Percentiles rank a stretch among this genome's conserved stretches.
These are phyloP conservation scores for Endotrypanum monterogeii DNA, from an alignment of 208 protist species.

Conservation along the genomic window DNA sequence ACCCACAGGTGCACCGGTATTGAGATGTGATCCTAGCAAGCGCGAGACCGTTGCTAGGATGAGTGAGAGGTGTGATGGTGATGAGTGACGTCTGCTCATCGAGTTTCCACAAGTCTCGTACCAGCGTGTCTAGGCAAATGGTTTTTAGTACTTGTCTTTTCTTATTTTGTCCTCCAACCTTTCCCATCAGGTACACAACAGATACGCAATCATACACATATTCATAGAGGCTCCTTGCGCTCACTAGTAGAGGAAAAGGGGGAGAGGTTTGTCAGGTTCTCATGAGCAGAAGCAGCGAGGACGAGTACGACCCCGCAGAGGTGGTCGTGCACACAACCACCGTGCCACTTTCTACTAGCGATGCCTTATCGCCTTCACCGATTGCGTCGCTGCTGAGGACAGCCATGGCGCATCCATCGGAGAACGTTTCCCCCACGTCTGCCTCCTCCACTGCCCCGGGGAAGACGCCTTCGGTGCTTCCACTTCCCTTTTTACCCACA, in stretches of 20 bases:
- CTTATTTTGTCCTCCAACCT: not conserved
- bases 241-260: not conserved
- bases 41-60: not conserved
- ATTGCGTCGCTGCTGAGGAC: not conserved
- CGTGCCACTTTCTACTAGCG: not conserved
- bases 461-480: not conserved
- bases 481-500: not conserved
- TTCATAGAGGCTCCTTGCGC: not conserved
- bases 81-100: not conserved
- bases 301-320: slow-evolving; percentile 61
- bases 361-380: not conserved
- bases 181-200: not conserved
- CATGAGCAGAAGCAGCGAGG: slow-evolving; percentile 38
- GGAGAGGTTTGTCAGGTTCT: not conserved
- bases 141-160: not conserved
- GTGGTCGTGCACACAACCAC: slow-evolving; percentile 6
- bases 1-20: too few relatives aligned
- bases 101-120: not conserved
- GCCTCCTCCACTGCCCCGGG: not conserved
- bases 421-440: not conserved
- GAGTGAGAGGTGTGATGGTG: not conserved
- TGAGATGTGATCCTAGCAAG: not conserved
- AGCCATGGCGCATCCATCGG: not conserved
- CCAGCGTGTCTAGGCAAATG: too few relatives aligned
- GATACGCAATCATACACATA: not conserved